These are phyloP conservation scores for Syzygium oleosum DNA, from an alignment of 345 rosid species.

Conservation along the genomic window DNA sequence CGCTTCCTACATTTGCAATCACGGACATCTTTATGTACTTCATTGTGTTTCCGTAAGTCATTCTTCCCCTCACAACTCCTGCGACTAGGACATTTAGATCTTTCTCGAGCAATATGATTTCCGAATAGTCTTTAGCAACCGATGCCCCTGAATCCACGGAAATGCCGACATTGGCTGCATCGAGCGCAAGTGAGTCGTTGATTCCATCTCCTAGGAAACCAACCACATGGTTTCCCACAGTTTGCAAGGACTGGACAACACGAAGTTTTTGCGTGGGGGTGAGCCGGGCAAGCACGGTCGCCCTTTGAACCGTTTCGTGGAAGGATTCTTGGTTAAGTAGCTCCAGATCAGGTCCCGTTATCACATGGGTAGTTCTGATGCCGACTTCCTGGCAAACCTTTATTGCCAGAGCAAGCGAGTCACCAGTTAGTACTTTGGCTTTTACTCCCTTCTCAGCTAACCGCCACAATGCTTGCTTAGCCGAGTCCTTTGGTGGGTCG, in stretches of 20 bases:
- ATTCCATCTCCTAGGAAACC: constrained; percentile 66
- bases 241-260: constrained; percentile 58
- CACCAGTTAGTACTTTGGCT: constrained; percentile 64
- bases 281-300: constrained; percentile 56
- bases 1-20: constrained; percentile 52
- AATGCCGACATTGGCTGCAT: constrained; percentile 59
- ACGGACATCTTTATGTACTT: constrained; percentile 67
- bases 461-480: constrained; percentile 69
- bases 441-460: constrained; percentile 67
- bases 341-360: constrained; percentile 69
- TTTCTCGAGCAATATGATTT: constrained; percentile 64
- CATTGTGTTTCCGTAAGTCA: constrained; percentile 62
- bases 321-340: constrained; percentile 44
- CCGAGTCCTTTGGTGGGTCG: constrained; percentile 71
- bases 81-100: constrained; percentile 60
- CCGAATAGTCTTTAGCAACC: constrained; percentile 57
- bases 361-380: constrained; percentile 51
- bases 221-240: constrained; percentile 39
- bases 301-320: constrained; percentile 49
- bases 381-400: constrained; percentile 67
- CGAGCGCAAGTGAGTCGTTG: constrained; percentile 60
- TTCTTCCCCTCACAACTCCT: constrained; percentile 61
- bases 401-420: constrained; percentile 49
- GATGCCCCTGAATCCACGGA: constrained; percentile 68
- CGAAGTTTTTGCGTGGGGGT: constrained; percentile 61